Percentiles rank a stretch among this genome's conserved stretches.
These are phyloP conservation scores for Hanseniaspora uvarum DNA, from an alignment of 1,139 yeast species.

Conservation along the genomic window DNA sequence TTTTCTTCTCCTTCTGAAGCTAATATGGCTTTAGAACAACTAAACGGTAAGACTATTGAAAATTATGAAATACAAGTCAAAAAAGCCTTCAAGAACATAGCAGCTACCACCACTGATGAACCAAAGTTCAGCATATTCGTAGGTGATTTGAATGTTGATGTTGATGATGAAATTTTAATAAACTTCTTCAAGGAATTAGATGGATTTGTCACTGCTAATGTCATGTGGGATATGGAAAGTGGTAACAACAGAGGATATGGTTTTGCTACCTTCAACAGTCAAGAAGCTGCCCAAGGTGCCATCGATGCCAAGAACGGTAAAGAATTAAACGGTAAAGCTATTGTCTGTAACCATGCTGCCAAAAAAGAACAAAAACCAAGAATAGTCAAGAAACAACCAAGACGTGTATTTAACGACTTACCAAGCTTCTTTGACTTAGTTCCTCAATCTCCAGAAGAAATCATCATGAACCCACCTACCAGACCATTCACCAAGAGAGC, in stretches of 20 bases:
- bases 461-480: constrained; percentile 18
- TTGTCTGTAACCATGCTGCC: constrained; percentile 84
- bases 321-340: constrained; percentile 60
- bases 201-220: constrained; percentile 72
- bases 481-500: constrained; percentile 40
- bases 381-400: constrained; percentile 23
- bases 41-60: constrained; percentile 48
- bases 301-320: constrained; percentile 67
- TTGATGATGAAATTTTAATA: constrained; percentile 63
- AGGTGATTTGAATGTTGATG: constrained; percentile 77
- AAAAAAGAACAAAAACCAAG: constrained; percentile 44
- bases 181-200: constrained; percentile 50
- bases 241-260: constrained; percentile 89
- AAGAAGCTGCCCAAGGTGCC: constrained; percentile 65
- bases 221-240: constrained; percentile 96
- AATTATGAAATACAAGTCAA: constrained; percentile 53
- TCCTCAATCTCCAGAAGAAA: constrained; percentile 17
- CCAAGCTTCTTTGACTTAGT: constrained; percentile 19
- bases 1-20: constrained; percentile 53
- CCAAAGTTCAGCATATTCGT: constrained; percentile 67
- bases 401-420: constrained; percentile 22
- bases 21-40: constrained; percentile 47
- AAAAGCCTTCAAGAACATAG: constrained; percentile 70
- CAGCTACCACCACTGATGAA: constrained; percentile 40
- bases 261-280: constrained; percentile 66